Evolutionary conservation across 2,329 filamentous ascomycete species (phyloP).

Genomic region (Dryadomyces sulphureus): DNA sequence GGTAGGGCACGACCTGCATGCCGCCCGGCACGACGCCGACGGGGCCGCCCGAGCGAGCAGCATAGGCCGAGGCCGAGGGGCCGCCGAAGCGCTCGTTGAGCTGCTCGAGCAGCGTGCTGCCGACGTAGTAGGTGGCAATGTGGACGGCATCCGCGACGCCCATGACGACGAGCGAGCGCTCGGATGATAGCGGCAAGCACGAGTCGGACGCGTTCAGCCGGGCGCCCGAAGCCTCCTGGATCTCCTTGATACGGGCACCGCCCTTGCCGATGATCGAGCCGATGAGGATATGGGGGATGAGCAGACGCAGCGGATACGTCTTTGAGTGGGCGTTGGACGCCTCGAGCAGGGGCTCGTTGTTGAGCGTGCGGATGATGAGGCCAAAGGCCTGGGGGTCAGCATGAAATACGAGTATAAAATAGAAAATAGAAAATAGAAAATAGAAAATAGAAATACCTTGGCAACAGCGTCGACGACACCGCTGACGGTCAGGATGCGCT

Average conservation of each 20-base stretch:
- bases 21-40: conserved; percentile 89
- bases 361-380: conserved; percentile 92
- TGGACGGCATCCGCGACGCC: conserved; percentile 97
- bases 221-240: conserved; percentile 93
- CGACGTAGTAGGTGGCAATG: conserved; percentile 97
- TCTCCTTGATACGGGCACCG: conserved; percentile 90
- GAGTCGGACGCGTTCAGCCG: conserved; percentile 93
- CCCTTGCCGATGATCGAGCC: conserved; percentile 98
- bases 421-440: background rate
- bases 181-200: conserved; percentile 84
- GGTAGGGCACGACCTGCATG: conserved; percentile 98
- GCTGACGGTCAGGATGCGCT: conserved; percentile 94
- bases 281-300: conserved; percentile 94
- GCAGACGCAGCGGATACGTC: conserved; percentile 87
- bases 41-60: conserved; percentile 82
- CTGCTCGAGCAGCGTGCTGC: conserved; percentile 94
- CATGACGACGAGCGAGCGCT: conserved; percentile 94
- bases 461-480: conserved; percentile 92
- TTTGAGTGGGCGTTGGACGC: conserved; percentile 88
- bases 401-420: background rate
- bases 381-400: conserved; percentile 60
- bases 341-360: conserved; percentile 84
- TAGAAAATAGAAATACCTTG: conserved; percentile 45
- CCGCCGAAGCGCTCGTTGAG: conserved; percentile 93
- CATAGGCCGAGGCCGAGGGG: conserved; percentile 92